Conservation (phyloP, 805 yeast genomes). For the Spencermartinsiella europaea region DNA sequence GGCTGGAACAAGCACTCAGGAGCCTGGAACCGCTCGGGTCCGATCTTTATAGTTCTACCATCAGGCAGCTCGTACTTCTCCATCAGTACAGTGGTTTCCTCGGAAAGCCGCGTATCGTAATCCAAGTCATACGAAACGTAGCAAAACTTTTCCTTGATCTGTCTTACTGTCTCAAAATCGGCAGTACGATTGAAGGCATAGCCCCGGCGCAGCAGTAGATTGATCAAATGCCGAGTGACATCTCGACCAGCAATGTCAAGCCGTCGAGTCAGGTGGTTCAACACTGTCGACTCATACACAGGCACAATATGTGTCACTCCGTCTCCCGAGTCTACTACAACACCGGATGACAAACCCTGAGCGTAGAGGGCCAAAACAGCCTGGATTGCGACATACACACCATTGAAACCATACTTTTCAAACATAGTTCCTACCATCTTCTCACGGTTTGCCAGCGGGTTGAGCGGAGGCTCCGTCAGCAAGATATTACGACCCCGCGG, state of each 20-base stretch:
- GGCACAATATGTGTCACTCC: constrained; percentile 99
- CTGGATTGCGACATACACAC: constrained; percentile 93
- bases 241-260: constrained; percentile 98
- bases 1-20: constrained; percentile 98
- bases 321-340: constrained; percentile 97
- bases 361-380: constrained; percentile 98
- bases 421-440: constrained; percentile 90
- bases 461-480: constrained; percentile 97
- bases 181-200: constrained; percentile 98
- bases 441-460: constrained; percentile 86
- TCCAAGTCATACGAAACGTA: constrained; percentile 93
- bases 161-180: constrained; percentile 97
- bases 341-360: constrained; percentile 94
- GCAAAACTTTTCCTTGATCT: constrained; percentile 92
- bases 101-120: constrained; percentile 78
- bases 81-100: constrained; percentile 92
- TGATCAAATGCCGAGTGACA: constrained; percentile 93
- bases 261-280: constrained; percentile 87
- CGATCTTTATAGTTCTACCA: constrained; percentile 89
- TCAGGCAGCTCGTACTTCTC: constrained; percentile 93
- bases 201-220: constrained; percentile 86
- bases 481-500: constrained; percentile 71
- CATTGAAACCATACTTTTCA: constrained; percentile 84
- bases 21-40: constrained; percentile 93
- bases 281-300: constrained; percentile 94